Base-by-base conservation (phyloP, 2,329 filamentous ascomycete species). In the Neonectria ditissima region DNA sequence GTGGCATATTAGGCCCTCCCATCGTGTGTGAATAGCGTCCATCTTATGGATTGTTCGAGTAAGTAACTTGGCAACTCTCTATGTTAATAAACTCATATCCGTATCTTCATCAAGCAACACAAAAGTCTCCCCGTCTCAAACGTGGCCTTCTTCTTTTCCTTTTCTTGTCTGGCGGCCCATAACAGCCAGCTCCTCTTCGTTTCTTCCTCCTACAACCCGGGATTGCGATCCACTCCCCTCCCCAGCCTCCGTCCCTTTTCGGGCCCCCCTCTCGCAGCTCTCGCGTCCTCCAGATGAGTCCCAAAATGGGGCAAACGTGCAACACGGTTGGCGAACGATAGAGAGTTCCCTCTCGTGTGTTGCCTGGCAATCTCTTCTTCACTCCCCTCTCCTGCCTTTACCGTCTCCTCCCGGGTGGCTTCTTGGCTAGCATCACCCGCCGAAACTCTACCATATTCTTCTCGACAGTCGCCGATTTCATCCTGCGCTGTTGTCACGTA, bases 271-370 rank as follows among this genome's bases (percentile, higher is more conserved):
- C 47, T 50, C 26, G 2, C 18, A 32, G 16, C n/a, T 24, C 47
- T 13, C 41, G 60, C 45, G 13, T 39, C 55, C 28, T 45, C 30
- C 16, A 41, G 14, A 32, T 28, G 47, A 32, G 47, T 14, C 4
- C 18, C 47, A 5, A 22, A 18, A n/a, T 50, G 47, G 13, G 30
- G 47, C 11, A 50, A 16, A 52, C 53, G 67, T 9, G 67, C 60
- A 59, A 71, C 55, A 11, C 69, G 69, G 54, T 58, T 65, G 4
- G 69, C 67, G 62, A 71, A 71, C 16, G 69, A 71, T 34, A 20
- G n/a, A 14, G 28, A 30, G 58, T n/a, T 10, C 32, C 59, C 26
- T 51, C 59, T 20, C 24, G 22, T 18, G 59, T 28, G 48, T 44
- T 32, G 47, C 20, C 37, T 50, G 9, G 50, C 18, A 14, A 10